Evolutionary conservation across 495 filamentous ascomycete species (phyloP).

Genomic region (Penicillium paxilli): DNA sequence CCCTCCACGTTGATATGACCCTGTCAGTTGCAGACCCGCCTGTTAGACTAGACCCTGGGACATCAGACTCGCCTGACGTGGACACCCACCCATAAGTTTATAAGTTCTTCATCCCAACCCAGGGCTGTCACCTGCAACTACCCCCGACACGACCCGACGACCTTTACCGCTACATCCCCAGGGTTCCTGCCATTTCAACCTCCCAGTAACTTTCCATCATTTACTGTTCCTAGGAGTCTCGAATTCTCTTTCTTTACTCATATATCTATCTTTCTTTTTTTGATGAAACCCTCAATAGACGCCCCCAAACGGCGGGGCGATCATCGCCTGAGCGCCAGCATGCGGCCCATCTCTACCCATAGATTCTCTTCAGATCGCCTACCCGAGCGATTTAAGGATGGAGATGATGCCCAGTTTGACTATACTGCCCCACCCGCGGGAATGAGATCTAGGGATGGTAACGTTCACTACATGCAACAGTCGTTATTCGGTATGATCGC

Average conservation of each 20-base stretch:
- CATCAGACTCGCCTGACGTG: slow-evolving; percentile 22
- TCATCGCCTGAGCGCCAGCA: slow-evolving; percentile 34
- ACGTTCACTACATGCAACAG: slow-evolving; percentile 79
- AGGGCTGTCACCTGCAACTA: slow-evolving; percentile 26
- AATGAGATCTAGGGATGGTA: slow-evolving; percentile 36
- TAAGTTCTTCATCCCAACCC: slow-evolving; percentile 22
- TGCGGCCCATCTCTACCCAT: slow-evolving; percentile 32
- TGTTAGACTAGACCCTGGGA: slow-evolving; percentile 5
- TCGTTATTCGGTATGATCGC: slow-evolving; percentile 93
- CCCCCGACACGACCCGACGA: slow-evolving; percentile 2
- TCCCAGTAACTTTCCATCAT: neutral
- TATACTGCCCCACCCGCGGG: slow-evolving; percentile 59
- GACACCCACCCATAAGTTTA: slow-evolving; percentile 9
- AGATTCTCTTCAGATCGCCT: slow-evolving; percentile 67
- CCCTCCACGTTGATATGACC: slow-evolving; percentile 20
- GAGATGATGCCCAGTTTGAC: slow-evolving; percentile 72
- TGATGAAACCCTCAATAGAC: slow-evolving; percentile 35
- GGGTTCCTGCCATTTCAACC: neutral
- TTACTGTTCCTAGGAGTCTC: neutral
- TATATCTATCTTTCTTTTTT: slow-evolving; percentile 12
- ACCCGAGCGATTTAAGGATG: slow-evolving; percentile 75
- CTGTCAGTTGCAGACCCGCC: slow-evolving; percentile 10
- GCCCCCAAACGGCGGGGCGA: slow-evolving; percentile 34
- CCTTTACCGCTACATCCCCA: neutral
- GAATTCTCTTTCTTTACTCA: neutral